Conservation (phyloP, 352 stramenopile species). For the Phytophthora constricta region DNA sequence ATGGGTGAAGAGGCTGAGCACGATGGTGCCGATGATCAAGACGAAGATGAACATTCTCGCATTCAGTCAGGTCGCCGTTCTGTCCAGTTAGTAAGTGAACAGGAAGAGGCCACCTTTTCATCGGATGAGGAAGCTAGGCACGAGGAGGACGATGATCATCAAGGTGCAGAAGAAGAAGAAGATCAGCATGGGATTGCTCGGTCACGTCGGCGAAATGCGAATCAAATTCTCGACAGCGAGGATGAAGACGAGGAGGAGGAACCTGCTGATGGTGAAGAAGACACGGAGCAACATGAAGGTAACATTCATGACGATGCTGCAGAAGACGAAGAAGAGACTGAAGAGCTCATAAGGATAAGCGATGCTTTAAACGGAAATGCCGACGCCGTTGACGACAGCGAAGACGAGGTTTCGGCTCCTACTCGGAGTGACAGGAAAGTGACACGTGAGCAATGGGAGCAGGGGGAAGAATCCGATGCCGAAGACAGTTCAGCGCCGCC, state of each 20-base stretch:
- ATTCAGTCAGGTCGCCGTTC: conserved; percentile 19
- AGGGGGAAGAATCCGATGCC: conserved; percentile 37
- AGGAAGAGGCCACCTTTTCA: conserved; percentile 26
- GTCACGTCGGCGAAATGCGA: conserved; percentile 35
- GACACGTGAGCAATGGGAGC: conserved; percentile 34
- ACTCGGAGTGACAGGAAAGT: conserved; percentile 24
- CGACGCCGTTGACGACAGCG: conserved; percentile 19
- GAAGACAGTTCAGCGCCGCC: conserved; percentile 15
- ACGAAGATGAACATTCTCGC: conserved; percentile 20
- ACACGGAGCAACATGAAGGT: conserved; percentile 13
- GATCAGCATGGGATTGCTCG: conserved; percentile 15
- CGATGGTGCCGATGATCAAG: neutral
- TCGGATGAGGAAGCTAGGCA: conserved; percentile 26
- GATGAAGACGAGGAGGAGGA: conserved; percentile 28
- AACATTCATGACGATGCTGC: conserved; percentile 14
- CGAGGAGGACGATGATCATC: conserved; percentile 6
- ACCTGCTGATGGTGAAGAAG: conserved; percentile 20
- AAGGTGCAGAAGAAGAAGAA: conserved; percentile 13
- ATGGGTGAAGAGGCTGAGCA: conserved; percentile 22
- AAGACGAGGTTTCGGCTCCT: conserved; percentile 31
- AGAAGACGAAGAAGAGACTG: conserved; percentile 15
- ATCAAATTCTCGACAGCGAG: conserved; percentile 48
- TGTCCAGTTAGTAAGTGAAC: conserved; percentile 19
- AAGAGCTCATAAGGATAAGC: neutral
- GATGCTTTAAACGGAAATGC: neutral